Evolutionary conservation across 2,329 filamentous ascomycete species (phyloP), one percentile per base, ranked within the genome.

Genomic region (Tricladium varicosporioides): DNA sequence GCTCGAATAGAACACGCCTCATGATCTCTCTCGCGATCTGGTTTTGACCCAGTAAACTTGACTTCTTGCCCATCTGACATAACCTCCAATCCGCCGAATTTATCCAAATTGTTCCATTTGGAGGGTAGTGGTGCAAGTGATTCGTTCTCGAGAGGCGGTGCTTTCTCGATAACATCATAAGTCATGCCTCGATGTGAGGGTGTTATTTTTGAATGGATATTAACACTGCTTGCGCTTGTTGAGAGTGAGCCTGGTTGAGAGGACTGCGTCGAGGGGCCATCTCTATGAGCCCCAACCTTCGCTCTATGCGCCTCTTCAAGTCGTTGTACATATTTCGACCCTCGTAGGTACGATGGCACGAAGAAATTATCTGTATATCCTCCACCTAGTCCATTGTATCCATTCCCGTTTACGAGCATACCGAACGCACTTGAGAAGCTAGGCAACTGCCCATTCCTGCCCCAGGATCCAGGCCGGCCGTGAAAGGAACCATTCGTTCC

Each of bases 1-100:
- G 92, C 84, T 55, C 94, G 85, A 57, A 96, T 85, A 11, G 90
- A 84, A 36, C 86, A 91, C 15, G 91, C 90, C 71, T 97, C 94
- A 68, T 89, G 78, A 7, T 86, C 83, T 51, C 79, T 76, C 50
- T 84, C 80, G 45, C 64, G 60, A 33, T 76, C 68, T 19, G 71
- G 74, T 65, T 79, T 80, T 0, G 73, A 66, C 0, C 78, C 77
- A 1, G 73, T 73, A 65, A 81, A 83, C 65, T 82, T 84, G 55
- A 95, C 85, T 67, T 93, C 88, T 51, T 86, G 77, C 1, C 91
- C 91, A 64, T 91, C 86, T 3, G 80, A 79, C 32, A 87, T 76
- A 11, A 97, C 76, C 64, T 97, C 92, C 47, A 97, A 76, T 2
- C 84, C 84, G 31, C 74, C 72, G 64, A 84, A 85, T 72, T 90